Base-by-base conservation (phyloP, 2,329 filamentous ascomycete species). In the Diaporthe longicolla region DNA sequence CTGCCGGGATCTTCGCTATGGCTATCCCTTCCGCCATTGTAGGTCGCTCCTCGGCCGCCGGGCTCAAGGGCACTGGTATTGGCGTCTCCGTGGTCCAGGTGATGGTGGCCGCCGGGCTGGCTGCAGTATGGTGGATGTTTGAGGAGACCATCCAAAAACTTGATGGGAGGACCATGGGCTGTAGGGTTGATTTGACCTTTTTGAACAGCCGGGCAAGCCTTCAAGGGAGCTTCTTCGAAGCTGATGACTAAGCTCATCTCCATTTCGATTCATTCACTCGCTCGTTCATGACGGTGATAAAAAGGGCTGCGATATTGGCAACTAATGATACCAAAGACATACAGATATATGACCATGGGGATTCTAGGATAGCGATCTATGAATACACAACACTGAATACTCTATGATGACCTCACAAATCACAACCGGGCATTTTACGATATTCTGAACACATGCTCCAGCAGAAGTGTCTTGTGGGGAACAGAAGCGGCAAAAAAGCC, bases 81-180 rank as follows among this genome's bases (percentile, higher is more conserved):
- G 87, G 84, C 6, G 75, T 89, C 9, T 83, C 81, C 1, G 81
- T 84, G 4, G 78, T 83, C 5, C 87, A 88, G 77, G 76, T 85
- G 6, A 75, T 84, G 13, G 74, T 89, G 5, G 83, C 81, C 0
- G 79, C 76, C 1, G 78, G 74, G 1, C 79, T 82, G 3, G 82
- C 80, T 15, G 78, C 73, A 0, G 79, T 82, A 4, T 88, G 86
- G 83, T 86, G 83, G 80, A 79, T 83, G 54, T 83, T 78, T 66
- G 85, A 84, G 45, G 85, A 87, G 78, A 71, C 78, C 4, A 79
- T 89, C 2, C 80, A 83, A 77, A 78, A 84, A 40, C 77, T 84
- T 48, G 87, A 89, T 75, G 87, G 87, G 5, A 79, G 80, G 71
- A 81, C 86, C 8, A 86, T 89, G 86, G 83, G 83, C 6, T 78